Conservation (phyloP, 306 rosid genomes). For the Ormosia emarginata region DNA sequence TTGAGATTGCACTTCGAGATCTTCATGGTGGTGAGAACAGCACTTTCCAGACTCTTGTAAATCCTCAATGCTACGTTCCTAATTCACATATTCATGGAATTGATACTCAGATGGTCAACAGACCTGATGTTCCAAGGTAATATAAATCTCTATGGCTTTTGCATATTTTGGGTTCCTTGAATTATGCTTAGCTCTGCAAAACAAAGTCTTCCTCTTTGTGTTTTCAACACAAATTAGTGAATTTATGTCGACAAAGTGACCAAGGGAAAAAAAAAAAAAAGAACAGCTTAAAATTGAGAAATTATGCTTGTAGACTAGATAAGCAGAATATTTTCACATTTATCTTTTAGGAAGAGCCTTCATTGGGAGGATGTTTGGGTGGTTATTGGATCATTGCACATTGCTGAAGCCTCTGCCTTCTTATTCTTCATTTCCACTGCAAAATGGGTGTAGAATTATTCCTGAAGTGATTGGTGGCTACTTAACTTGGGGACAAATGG, state of each 20-base stretch:
- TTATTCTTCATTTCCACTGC: neutral
- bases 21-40: conserved; percentile 85
- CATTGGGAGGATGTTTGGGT: conserved; percentile 1
- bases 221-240: neutral
- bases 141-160: neutral
- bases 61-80: conserved; percentile 56
- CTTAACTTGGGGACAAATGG: too few species aligned
- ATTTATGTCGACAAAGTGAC: neutral
- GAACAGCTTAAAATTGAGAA: neutral
- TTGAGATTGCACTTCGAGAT: conserved; percentile 80
- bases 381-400: neutral
- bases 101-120: conserved; percentile 54
- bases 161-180: neutral
- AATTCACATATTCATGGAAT: conserved; percentile 66
- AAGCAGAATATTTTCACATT: neutral
- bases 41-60: conserved; percentile 84
- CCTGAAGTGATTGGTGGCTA: neutral
- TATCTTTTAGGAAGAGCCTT: neutral
- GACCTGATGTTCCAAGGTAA: conserved; percentile 85
- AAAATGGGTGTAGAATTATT: neutral
- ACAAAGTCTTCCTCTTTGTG: neutral
- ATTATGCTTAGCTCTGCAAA: neutral
- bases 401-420: neutral
- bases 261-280: neutral
- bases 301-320: neutral